Base-by-base conservation (phyloP, 2,329 filamentous ascomycete genomes). In the Colletotrichum chlorophyti region DNA sequence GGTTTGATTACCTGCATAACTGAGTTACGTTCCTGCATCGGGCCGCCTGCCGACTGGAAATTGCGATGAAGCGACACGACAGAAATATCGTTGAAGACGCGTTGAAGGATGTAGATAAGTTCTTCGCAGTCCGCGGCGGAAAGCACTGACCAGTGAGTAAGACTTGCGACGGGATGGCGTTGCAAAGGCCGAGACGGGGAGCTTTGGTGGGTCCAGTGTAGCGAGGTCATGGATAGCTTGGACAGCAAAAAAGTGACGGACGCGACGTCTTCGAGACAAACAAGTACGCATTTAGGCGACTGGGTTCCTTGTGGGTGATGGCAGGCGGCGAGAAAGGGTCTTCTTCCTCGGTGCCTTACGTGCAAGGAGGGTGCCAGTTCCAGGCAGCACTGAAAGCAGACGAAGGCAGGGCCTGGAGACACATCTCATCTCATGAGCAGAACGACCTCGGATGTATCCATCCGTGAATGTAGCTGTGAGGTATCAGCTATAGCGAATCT, bases 1-100 rank as follows among this genome's bases (percentile, higher is more conserved):
- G 19, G 45, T 60, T 60, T 57, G 45, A 57, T 60, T 60, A 60
- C 57, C 57, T 60, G 57, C 51, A 50, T 60, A 32, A 60, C 38
- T 50, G 57, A 27, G 47, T 19, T 32, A 31, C 26, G 43, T 59
- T 59, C 43, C 51, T 59, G 55, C 55, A 55, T 59, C 57, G 27
- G 43, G 38, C 38, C 32, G 32, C 23, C 32, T 37, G 32, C 32
- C 38, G 26, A 50, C 34, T 23, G 19, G 43, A 50, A 23, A 50
- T 50, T 57, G 26, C 27, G 27, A 26, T 14, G 32, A 46, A 27
- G 42, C 21, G 50, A 32, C 29, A 26, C 38, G 38, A 60, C 43
- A 49, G 38, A 49, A 31, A 57, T 45, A 57, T 57, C 14, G 32
- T 23, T n/a, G 32, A 40, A 27, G 38, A 60, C 43, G 57, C 57